phyloP scores from a whole-genome alignment of 306 rosid species.

The Oemleria cerasiformis region DNA sequence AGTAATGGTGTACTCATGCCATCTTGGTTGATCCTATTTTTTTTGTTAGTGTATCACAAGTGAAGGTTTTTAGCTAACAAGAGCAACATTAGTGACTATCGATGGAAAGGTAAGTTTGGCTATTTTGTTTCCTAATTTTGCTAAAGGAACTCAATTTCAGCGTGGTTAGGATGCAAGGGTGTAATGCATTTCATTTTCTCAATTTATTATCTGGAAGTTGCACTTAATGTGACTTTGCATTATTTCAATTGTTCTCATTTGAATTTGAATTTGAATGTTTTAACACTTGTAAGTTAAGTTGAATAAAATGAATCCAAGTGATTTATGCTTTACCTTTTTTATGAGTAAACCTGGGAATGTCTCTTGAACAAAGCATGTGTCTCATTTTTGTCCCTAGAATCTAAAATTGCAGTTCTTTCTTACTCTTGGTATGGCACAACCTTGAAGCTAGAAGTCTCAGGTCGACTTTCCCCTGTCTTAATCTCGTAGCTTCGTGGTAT shows the following conservation, averaged over 20 bases:
- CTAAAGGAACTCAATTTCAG: not conserved
- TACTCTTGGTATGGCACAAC: not conserved
- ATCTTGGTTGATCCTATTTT: constrained; percentile 8
- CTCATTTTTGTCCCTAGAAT: not conserved
- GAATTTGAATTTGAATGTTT: not conserved
- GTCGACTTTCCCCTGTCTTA: not conserved
- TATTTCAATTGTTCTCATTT: not conserved
- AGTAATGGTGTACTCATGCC: constrained; percentile 7
- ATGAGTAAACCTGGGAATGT: not conserved
- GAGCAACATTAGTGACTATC: constrained; percentile 76
- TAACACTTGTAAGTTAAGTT: constrained; percentile 1
- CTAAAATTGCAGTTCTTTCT: not conserved
- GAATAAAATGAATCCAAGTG: not conserved
- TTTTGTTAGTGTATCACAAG: constrained; percentile 67
- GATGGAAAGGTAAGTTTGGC: constrained; percentile 65
- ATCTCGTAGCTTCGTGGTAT: not conserved
- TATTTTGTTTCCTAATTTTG: constrained; percentile 26
- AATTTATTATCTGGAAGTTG: not conserved
- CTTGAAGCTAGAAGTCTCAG: not conserved
- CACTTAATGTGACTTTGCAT: not conserved
- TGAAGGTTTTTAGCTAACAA: constrained; percentile 91
- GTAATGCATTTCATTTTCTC: not conserved
- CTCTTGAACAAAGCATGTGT: not conserved
- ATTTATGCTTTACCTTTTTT: not conserved
- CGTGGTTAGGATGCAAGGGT: constrained; percentile 13